phyloP scores from a whole-genome alignment of 306 rosid genomes.

The Citrullus colocynthis region DNA sequence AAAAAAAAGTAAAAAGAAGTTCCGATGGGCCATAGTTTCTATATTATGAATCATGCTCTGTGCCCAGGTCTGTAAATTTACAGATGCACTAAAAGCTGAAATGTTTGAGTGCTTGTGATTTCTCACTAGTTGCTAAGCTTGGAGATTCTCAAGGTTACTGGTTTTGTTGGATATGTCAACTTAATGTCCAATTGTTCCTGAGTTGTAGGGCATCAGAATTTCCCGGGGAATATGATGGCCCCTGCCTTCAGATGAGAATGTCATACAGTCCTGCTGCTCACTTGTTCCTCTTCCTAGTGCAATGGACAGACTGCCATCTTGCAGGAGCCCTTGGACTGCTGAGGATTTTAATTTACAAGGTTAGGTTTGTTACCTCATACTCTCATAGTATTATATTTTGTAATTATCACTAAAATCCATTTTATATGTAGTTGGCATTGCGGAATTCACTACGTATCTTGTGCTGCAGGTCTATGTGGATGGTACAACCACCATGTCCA shows the following conservation, averaged over 20 bases:
- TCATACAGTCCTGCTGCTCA: constrained; percentile 97
- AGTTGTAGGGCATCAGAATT: constrained; percentile 74
- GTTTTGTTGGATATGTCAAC: background rate
- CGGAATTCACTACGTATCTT: constrained; percentile 10
- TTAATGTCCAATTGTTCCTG: background rate
- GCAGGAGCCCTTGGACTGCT: constrained; percentile 90
- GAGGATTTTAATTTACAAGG: constrained; percentile 90
- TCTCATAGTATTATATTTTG: background rate
- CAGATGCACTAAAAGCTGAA: background rate
- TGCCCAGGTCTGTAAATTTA: background rate
- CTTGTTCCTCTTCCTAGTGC: constrained; percentile 78
- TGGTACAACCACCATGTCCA: constrained; percentile 95
- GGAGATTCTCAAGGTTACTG: background rate
- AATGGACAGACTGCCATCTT: constrained; percentile 92
- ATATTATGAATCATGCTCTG: background rate
- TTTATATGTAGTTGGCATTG: background rate
- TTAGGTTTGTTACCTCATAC: constrained; percentile 4
- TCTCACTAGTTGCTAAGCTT: background rate
- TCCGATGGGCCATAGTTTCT: background rate
- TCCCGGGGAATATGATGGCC: constrained; percentile 84
- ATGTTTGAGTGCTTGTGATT: background rate
- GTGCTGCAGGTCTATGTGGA: constrained; percentile 75
- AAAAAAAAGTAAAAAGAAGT: no score
- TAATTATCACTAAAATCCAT: background rate
- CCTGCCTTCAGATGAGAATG: constrained; percentile 98